Conservation (phyloP, 2,329 filamentous ascomycete genomes). For the Elsinoe australis region DNA sequence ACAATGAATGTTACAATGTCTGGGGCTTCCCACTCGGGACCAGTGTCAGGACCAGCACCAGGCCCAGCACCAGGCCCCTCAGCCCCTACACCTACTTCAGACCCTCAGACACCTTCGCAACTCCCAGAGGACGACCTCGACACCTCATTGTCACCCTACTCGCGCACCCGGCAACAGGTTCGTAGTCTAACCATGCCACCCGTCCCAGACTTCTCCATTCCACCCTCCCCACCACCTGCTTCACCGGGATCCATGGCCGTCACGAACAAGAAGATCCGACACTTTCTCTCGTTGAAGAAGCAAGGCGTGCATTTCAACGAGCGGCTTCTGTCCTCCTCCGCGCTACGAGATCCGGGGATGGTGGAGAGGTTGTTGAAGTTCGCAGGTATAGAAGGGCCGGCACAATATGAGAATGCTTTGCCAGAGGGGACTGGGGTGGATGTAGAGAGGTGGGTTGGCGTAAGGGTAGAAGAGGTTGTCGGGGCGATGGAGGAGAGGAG, state of each 20-base stretch:
- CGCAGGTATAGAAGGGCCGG: slow-evolving; percentile 48
- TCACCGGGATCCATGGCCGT: slow-evolving; percentile 31
- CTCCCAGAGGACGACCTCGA: too few species aligned
- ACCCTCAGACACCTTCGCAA: slow-evolving; percentile 21
- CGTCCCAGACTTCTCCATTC: slow-evolving; percentile 65
- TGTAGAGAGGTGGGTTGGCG: slow-evolving; percentile 24
- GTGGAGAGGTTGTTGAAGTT: slow-evolving; percentile 66
- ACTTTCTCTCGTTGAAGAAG: slow-evolving; percentile 70
- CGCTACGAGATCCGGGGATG: slow-evolving; percentile 64
- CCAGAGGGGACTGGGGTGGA: slow-evolving; percentile 30
- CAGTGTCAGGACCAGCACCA: slow-evolving; percentile 16
- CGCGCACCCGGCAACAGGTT: slow-evolving; percentile 54
- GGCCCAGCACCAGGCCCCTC: slow-evolving; percentile 19
- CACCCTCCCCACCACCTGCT: slow-evolving; percentile 57
- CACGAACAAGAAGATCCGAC: slow-evolving; percentile 59
- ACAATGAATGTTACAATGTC: too few species aligned
- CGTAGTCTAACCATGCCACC: slow-evolving; percentile 67
- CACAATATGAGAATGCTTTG: slow-evolving; percentile 59
- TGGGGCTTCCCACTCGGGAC: too few species aligned
- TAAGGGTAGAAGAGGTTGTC: slow-evolving; percentile 19
- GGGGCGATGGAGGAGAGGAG: slow-evolving; percentile 14
- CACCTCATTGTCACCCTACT: slow-evolving; percentile 66
- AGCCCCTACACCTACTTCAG: not conserved
- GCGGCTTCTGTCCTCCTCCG: slow-evolving; percentile 58
- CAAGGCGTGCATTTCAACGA: slow-evolving; percentile 72